phyloP scores from a whole-genome alignment of 345 rosid species.

The Rhodomyrtus tomentosa region DNA sequence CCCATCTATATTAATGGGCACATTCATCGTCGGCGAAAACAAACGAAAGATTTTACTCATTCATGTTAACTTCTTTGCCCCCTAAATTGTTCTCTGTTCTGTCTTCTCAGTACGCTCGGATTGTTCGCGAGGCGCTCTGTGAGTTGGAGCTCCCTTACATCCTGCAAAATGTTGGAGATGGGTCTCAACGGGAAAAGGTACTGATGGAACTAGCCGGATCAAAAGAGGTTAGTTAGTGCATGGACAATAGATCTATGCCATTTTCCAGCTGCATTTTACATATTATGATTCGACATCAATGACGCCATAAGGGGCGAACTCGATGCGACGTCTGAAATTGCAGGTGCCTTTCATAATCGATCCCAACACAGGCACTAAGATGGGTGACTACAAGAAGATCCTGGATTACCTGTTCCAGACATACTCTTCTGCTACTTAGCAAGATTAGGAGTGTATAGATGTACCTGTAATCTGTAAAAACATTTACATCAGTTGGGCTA shows the following conservation, averaged over 20 bases:
- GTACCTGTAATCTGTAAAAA: not conserved
- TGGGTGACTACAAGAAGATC: constrained; percentile 55
- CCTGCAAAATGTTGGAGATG: constrained; percentile 65
- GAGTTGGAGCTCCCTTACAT: constrained; percentile 78
- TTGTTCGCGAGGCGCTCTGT: constrained; percentile 79
- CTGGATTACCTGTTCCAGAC: constrained; percentile 54
- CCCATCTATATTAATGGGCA: not conserved
- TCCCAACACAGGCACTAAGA: constrained; percentile 54
- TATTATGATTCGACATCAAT: not conserved
- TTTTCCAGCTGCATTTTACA: not conserved
- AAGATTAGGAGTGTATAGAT: not conserved
- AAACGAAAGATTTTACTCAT: not conserved
- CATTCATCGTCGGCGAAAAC: not conserved
- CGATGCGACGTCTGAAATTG: not conserved
- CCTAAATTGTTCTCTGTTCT: not conserved
- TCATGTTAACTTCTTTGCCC: not conserved
- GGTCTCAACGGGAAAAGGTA: constrained; percentile 31
- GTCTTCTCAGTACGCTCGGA: constrained; percentile 43
- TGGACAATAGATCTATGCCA: not conserved
- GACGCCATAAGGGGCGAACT: not conserved
- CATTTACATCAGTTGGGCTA: not conserved
- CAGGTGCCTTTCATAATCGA: constrained; percentile 71
- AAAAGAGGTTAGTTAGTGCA: constrained; percentile 30
- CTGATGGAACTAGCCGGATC: constrained; percentile 54
- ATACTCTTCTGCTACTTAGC: constrained; percentile 20